A percentile compares a stretch with the other conserved stretches of the same genome.
Conservation (phyloP, 163 green algal species). For the Picocystis sp. region DNA sequence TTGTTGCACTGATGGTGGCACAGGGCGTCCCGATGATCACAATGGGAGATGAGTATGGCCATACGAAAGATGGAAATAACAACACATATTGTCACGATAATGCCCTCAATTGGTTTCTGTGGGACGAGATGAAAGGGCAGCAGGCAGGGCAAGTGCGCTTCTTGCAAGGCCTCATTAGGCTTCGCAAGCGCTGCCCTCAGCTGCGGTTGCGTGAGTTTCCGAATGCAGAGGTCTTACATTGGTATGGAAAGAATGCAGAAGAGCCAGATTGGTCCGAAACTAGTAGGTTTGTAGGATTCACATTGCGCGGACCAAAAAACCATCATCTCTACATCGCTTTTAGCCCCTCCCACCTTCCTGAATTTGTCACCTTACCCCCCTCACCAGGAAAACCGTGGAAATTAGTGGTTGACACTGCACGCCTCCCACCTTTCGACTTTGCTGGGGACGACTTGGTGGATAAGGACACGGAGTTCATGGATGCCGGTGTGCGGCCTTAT, state of each 20-base stretch:
- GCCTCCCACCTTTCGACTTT: conserved; percentile 52
- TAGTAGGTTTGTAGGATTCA: conserved; percentile 58
- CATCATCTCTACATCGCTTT: conserved; percentile 67
- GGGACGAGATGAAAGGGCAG: conserved; percentile 29
- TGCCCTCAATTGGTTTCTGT: conserved; percentile 56
- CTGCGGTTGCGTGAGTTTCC: background rate
- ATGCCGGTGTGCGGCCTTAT: background rate
- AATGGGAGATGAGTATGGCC: conserved; percentile 97
- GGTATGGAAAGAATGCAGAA: conserved; percentile 41
- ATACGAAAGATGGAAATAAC: conserved; percentile 55
- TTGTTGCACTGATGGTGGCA: conserved; percentile 67
- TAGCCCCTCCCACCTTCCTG: conserved; percentile 34
- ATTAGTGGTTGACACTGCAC: conserved; percentile 43
- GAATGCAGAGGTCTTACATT: conserved; percentile 44
- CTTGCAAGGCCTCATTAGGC: conserved; percentile 34
- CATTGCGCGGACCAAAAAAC: conserved; percentile 20
- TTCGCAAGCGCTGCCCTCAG: background rate
- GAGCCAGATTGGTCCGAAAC: conserved; percentile 64
- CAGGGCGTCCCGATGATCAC: conserved; percentile 90
- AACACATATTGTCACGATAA: conserved; percentile 71
- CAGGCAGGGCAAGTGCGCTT: conserved; percentile 49
- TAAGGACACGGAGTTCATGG: conserved; percentile 25
- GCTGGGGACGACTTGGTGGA: conserved; percentile 36
- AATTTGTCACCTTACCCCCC: conserved; percentile 15
- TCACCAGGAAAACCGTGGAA: conserved; percentile 37